Evolutionary conservation across 306 rosid species (phyloP), one percentile per base, ranked within the genome.

Genomic region (Gynostemma pentaphyllum): DNA sequence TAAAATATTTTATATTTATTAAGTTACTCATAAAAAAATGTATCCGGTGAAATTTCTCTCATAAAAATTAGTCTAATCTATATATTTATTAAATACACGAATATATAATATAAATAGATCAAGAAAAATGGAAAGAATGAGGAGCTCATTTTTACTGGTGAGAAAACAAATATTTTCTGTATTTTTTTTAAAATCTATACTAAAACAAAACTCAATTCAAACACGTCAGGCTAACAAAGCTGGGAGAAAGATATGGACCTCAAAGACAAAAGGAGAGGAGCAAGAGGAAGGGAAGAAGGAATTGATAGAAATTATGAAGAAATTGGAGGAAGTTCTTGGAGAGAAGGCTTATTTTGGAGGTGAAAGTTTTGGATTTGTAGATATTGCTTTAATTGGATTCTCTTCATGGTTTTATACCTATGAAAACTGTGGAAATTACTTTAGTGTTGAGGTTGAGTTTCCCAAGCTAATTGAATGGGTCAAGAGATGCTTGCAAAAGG

Each of bases 261-360:
- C 46, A 55, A 56, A 66, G n/a, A 71, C 46, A 55, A 56, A 66
- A 14, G 76, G 62, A 36, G 67, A 30, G 24, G 62, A 66, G 4
- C 61, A 55, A 12, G 71, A 72, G 27, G 67, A 29, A 26, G 61
- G 67, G 0, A 50, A 48, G 45, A 39, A 15, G 34, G 71, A 66
- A 28, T 44, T 72, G 5, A 36, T 66, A 26, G 62, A 48, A 39
- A 4, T 15, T 18, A 45, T 72, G 26, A 54, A 50, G 18, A 28
- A 4, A 12, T 16, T 70, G 19, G 75, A 80, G 45, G 73, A 44
- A 40, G 24, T 71, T 13, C 64, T 78, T 0, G 81, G 76, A 4
- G 73, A 68, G 60, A 80, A 77, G 44, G 19, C 62, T 1, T 71
- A 52, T 36, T 81, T 62, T 41, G 82, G 83, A 22, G 78, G 83